Conservation (phyloP, 805 yeast genomes). For the Saturnispora galanensis region DNA sequence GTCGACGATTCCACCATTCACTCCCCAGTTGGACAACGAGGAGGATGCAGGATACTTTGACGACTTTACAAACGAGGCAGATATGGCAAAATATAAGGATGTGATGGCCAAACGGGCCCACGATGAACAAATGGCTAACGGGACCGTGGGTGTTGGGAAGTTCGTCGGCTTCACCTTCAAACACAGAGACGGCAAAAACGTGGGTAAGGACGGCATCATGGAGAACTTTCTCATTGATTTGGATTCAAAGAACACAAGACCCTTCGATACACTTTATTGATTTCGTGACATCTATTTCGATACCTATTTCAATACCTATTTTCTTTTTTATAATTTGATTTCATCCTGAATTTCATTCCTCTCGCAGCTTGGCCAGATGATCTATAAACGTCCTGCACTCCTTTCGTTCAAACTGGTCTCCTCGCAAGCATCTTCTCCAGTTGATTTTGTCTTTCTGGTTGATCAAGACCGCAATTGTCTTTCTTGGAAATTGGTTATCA, state of each 20-base stretch:
- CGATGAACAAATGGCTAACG: constrained; percentile 69
- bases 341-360: constrained; percentile 13
- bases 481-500: constrained; percentile 78
- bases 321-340: constrained; percentile 29
- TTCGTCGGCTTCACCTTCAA: constrained; percentile 95
- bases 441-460: constrained; percentile 51
- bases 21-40: constrained; percentile 93
- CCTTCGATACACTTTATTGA: constrained; percentile 29
- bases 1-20: constrained; percentile 77
- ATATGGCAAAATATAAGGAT: constrained; percentile 96
- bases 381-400: constrained; percentile 53
- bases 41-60: constrained; percentile 98
- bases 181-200: constrained; percentile 46
- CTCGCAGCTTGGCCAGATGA: constrained; percentile 20
- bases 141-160: constrained; percentile 48
- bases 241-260: constrained; percentile 12
- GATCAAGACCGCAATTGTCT: constrained; percentile 59
- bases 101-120: constrained; percentile 88
- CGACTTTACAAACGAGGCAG: constrained; percentile 91
- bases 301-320: constrained; percentile 2
- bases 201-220: constrained; percentile 17
- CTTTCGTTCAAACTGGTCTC: constrained; percentile 51
- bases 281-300: not conserved
- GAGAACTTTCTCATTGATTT: constrained; percentile 24
- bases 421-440: constrained; percentile 67